Evolutionary conservation across 306 rosid species (phyloP).

Genomic region (Ammopiptanthus mongolicus): DNA sequence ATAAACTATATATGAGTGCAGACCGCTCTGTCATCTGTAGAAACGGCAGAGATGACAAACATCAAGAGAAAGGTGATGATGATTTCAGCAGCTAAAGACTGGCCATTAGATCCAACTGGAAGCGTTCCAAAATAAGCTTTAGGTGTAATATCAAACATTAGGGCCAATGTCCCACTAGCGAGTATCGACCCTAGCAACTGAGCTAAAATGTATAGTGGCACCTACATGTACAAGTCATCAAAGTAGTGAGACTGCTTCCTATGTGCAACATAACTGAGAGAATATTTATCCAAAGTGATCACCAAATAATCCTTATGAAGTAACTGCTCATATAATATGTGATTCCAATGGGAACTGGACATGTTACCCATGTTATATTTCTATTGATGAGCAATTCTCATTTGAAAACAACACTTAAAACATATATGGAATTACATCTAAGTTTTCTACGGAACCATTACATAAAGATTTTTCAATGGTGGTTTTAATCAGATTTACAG

Average conservation of each 20-base stretch:
- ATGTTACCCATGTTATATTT: no score
- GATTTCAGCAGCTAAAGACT: slow-evolving; percentile 51
- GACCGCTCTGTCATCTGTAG: slow-evolving; percentile 57
- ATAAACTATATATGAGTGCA: background rate
- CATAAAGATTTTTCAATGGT: background rate
- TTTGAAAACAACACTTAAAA: no score
- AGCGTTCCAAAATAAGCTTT: slow-evolving; percentile 36
- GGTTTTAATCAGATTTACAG: background rate
- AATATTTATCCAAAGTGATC: background rate
- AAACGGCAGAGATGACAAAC: slow-evolving; percentile 40
- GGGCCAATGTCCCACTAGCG: slow-evolving; percentile 29
- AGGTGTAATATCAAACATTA: slow-evolving; percentile 14
- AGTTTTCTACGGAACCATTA: background rate
- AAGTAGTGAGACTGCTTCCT: no score
- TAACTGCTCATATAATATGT: background rate
- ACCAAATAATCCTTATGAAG: background rate
- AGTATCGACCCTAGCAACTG: slow-evolving; percentile 30
- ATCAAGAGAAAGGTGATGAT: slow-evolving; percentile 45
- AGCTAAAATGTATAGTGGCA: slow-evolving; percentile 36
- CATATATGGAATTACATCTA: no score
- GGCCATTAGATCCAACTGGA: slow-evolving; percentile 35
- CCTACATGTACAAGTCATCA: slow-evolving; percentile 14
- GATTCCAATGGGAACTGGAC: no score
- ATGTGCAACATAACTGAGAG: no score
- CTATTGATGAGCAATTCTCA: no score